Evolutionary conservation across 176 grass and related monocot genomes (phyloP).

Genomic region (Aegilops sharonensis): DNA sequence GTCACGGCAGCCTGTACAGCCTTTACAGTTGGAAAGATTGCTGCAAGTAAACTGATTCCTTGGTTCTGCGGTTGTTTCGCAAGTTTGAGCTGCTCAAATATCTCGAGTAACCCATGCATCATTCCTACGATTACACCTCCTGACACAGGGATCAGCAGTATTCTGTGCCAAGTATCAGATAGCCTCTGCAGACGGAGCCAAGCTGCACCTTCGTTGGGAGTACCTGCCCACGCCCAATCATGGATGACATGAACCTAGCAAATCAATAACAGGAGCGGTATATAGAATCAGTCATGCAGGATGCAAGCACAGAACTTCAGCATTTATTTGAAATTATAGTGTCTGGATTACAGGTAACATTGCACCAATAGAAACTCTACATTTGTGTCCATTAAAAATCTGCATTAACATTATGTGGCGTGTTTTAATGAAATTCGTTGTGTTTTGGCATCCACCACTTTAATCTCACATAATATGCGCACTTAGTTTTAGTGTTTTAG

Average conservation of each 20-base stretch:
- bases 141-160: slow-evolving; percentile 88
- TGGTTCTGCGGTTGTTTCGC: slow-evolving; percentile 47
- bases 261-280: slow-evolving; percentile 29
- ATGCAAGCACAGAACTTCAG: neutral
- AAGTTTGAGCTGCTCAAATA: slow-evolving; percentile 80
- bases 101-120: slow-evolving; percentile 94
- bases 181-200: slow-evolving; percentile 90
- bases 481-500: neutral
- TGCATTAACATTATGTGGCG: neutral
- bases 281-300: slow-evolving; percentile 46
- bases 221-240: slow-evolving; percentile 98
- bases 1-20: slow-evolving; percentile 90
- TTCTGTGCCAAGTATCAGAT: slow-evolving; percentile 93
- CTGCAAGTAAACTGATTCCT: slow-evolving; percentile 69
- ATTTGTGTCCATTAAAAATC: neutral
- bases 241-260: slow-evolving; percentile 91
- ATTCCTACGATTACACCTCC: slow-evolving; percentile 94
- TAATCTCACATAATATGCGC: neutral
- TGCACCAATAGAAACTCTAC: neutral
- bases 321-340: slow-evolving; percentile 12
- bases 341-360: neutral
- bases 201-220: slow-evolving; percentile 90
- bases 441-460: neutral
- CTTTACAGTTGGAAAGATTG: slow-evolving; percentile 75
- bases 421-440: neutral